Base-by-base conservation (phyloP, 179 eudicot species). In the Drosera spatulata region DNA sequence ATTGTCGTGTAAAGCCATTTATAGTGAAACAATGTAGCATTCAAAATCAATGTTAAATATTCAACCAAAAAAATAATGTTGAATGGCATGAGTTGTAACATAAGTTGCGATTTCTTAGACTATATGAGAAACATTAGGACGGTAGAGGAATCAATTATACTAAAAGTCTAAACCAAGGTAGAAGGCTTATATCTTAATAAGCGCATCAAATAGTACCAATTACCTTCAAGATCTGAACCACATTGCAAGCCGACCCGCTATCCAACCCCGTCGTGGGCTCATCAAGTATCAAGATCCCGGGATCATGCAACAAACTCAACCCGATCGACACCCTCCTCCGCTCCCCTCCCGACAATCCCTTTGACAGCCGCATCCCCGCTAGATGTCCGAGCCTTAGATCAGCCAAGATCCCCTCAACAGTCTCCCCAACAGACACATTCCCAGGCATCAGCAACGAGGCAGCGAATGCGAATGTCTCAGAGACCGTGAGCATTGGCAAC, bases 241-340 rank as follows among this genome's bases (percentile, higher is more conserved):
- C 81, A 3, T 73, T 82, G 62, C 75, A 82, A 1, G 99, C 99
- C 0, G 97, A 89, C 10, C 73, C 69, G 39, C 88, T 82, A 11
- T 93, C 99, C 3, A 93, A 86, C 10, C 99, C 99, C 3, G 99
- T 89, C 0, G 97, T 93, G 38, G 99, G 99, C 50, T 93, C 99
- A 37, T 93, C 99, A 0, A 93, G 90, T 13, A 89, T 75, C 2
- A 93, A 66, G 6, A 93, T 78, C 0, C 84, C 78, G 0, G 99
- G 99, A 61, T 93, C 93, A 61, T 90, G 88, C 8, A 93, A 57
- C 41, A 93, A 71, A 64, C 95, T 79, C 0, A 93, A 73, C 12
- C 99, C 99, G 8, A 93, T 89, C 0, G 97, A 93, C 9, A 93
- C 95, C 10, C 99, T 77, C 14, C 99, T 71, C 1, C 75, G 73